Conservation (phyloP, 306 rosid genomes). For the Senna siamea region DNA sequence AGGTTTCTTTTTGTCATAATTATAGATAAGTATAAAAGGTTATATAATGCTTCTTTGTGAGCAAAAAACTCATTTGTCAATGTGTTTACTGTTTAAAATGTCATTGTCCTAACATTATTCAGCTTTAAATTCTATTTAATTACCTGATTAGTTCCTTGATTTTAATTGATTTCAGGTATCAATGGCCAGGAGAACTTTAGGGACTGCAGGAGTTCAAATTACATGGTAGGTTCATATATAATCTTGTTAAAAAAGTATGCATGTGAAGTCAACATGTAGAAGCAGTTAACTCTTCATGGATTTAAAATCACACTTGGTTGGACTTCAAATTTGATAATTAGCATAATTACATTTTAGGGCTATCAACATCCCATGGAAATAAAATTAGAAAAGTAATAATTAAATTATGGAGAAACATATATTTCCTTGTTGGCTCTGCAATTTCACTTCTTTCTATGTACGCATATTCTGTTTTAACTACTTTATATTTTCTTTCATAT, state of each 20-base stretch:
- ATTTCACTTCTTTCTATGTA: constrained; percentile 6
- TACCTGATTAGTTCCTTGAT: constrained; percentile 30
- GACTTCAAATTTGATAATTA: neutral
- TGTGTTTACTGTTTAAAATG: constrained; percentile 18
- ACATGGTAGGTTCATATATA: constrained; percentile 57
- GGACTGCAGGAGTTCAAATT: constrained; percentile 76
- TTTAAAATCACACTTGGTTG: neutral
- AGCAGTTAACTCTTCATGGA: constrained; percentile 8
- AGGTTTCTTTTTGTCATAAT: neutral
- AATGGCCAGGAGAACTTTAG: constrained; percentile 82
- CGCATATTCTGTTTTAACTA: neutral
- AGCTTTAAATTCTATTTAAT: constrained; percentile 17
- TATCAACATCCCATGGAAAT: neutral
- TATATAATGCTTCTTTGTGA: neutral
- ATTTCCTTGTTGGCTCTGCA: constrained; percentile 1
- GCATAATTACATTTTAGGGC: neutral
- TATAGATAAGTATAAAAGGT: neutral
- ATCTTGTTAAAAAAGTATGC: neutral
- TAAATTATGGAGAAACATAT: constrained; percentile 18
- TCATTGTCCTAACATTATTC: constrained; percentile 24
- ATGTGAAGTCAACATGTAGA: neutral
- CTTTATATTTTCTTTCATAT: neutral
- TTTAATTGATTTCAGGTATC: constrained; percentile 63
- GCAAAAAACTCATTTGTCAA: neutral
- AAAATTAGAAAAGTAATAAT: neutral